phyloP scores from a whole-genome alignment of 371 early-diverging fungal genomes.

The Entomophthora muscae region DNA sequence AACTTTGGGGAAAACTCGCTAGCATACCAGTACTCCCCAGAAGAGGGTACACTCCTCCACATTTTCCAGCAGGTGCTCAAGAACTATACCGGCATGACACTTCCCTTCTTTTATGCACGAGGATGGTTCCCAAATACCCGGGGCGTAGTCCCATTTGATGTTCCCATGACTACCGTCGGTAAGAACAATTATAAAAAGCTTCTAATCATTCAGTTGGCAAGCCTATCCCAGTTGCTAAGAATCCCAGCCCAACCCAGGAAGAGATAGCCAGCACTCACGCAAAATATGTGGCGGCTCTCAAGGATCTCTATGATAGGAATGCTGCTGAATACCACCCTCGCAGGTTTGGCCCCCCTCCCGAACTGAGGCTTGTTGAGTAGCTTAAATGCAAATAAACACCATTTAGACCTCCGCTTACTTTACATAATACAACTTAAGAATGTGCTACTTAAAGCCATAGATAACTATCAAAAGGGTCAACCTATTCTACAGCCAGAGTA shows the following conservation, averaged over 20 bases:
- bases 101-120: background rate
- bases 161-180: conserved; percentile 11
- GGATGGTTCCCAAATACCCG: background rate
- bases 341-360: too few species aligned
- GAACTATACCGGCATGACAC: background rate
- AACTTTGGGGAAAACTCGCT: conserved; percentile 54
- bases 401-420: too few species aligned
- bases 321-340: too few species aligned
- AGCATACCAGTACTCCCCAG: background rate
- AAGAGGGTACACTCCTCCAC: conserved; percentile 24
- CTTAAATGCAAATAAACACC: too few species aligned
- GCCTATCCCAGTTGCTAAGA: conserved; percentile 32
- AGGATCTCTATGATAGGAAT: conserved; percentile 29
- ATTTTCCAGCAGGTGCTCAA: background rate
- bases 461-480: too few species aligned
- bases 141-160: conserved; percentile 9
- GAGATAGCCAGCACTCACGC: conserved; percentile 38
- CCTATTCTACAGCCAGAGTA: too few species aligned
- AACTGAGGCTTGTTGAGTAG: too few species aligned
- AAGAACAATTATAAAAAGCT: background rate
- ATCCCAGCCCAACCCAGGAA: conserved; percentile 38
- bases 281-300: conserved; percentile 44
- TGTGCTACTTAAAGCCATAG: too few species aligned
- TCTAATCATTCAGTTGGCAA: conserved; percentile 22
- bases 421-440: too few species aligned